A percentile compares a stretch with the other conserved stretches of the same genome.
These are phyloP conservation scores for Buxus sempervirens DNA, from an alignment of 164 flowering plant species.

Conservation along the genomic window DNA sequence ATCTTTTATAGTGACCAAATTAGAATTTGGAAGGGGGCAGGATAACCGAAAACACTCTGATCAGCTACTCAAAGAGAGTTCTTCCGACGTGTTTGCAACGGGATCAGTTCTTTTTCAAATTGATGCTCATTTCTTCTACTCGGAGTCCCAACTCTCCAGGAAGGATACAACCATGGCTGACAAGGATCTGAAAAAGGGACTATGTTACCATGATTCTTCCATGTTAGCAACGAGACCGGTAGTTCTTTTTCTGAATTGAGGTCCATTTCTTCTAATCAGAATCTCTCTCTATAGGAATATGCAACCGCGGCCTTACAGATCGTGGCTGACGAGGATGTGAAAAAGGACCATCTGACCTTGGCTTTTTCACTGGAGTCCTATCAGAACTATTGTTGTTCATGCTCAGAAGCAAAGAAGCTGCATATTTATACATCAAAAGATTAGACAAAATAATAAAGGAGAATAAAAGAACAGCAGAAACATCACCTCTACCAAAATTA, in stretches of 20 bases:
- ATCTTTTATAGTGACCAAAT: neutral
- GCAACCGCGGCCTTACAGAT: conserved; percentile 66
- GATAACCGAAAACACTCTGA: neutral
- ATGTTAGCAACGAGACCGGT: no score
- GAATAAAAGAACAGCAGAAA: no score
- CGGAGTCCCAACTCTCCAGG: no score
- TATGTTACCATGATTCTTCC: no score
- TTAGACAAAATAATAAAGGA: neutral
- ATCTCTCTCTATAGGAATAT: conserved; percentile 75
- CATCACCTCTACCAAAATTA: no score
- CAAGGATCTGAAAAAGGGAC: no score
- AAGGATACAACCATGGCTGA: no score
- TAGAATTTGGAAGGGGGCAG: neutral
- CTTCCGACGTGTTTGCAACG: no score
- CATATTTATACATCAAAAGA: conserved; percentile 14
- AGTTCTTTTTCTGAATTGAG: no score
- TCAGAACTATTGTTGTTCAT: conserved; percentile 58
- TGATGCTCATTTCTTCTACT: no score
- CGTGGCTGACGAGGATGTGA: conserved; percentile 75
- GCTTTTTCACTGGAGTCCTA: conserved; percentile 30
- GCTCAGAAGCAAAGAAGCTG: conserved; percentile 80
- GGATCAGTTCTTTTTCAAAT: no score
- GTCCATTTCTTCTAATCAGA: conserved; percentile 43
- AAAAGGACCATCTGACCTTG: conserved; percentile 66
- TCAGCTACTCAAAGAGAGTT: neutral